Evolutionary conservation across 83 land plant species (phyloP), one percentile per base, ranked within the genome.

Genomic region (Diphasiastrum complanatum): DNA sequence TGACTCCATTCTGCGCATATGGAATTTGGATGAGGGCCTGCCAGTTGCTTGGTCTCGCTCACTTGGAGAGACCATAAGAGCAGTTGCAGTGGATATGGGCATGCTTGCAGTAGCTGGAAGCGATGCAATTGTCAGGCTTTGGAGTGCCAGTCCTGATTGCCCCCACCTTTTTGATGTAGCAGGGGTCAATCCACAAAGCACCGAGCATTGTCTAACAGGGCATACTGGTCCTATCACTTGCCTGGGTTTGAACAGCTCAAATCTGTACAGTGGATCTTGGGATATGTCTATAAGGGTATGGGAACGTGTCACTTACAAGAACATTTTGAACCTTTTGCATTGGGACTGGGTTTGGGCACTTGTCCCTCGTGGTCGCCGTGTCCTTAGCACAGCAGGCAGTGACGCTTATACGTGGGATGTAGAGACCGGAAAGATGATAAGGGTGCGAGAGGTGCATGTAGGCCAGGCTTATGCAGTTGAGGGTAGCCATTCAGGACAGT

Each of bases 241-340:
- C 61, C 74, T 93, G 32, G 95, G 81, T 3, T 64, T 93, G 67
- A 86, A 89, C 58, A 23, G 64, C 26, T 35, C 62, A 2, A 78
- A 61, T 36, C 78, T 93, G 23, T 93, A 80, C 70, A 93, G 99
- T 74, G 96, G 99, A 20, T 93, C 99, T 24, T 93, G 99, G 99
- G 99, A 93, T 51, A 93, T 85, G 91, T 79, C 83, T 24, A 66
- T 93, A 3, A 79, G 85, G 8, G 60, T 93, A 1, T 93, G 96
- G 96, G 96, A 93, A 31, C 79, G 99, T 8, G 18, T 30, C 47
- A 63, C 63, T 6, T 62, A 79, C 38, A 67, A 75, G 47, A 75
- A 78, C 60, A n/a, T 81, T 47, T 60, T 49, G 43, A 78, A 71
- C 27, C 64, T 93, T 74, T 57, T 68, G 68, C 96, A 93, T 65